phyloP scores from a whole-genome alignment of 441 rosid genomes.

The Aleurites moluccanus region DNA sequence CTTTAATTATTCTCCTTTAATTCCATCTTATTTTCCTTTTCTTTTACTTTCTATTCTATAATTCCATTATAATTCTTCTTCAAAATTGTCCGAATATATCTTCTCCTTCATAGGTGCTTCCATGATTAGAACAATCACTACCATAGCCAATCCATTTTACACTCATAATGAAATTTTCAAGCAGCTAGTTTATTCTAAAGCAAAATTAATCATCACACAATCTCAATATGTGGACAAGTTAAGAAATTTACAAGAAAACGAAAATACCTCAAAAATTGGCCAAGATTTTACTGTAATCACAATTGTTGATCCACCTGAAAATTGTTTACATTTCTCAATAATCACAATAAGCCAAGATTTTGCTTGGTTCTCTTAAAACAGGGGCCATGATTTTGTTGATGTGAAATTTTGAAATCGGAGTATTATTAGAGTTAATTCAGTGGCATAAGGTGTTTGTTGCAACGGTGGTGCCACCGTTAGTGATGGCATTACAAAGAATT shows the following conservation, averaged over 20 bases:
- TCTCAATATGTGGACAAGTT: constrained; percentile 64
- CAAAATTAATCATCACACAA: constrained; percentile 69
- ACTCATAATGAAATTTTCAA: constrained; percentile 65
- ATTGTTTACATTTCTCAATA: constrained; percentile 58
- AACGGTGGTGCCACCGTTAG: constrained; percentile 86
- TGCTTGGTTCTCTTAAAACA: constrained; percentile 61
- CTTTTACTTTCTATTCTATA: too few relatives aligned
- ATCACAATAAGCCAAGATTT: constrained; percentile 47
- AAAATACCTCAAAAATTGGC: constrained; percentile 33
- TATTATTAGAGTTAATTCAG: constrained; percentile 65
- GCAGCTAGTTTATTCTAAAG: constrained; percentile 47
- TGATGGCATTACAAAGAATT: constrained; percentile 79
- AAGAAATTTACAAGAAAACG: constrained; percentile 6
- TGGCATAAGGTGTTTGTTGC: constrained; percentile 66
- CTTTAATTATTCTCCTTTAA: too few relatives aligned
- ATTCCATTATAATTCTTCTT: constrained; percentile 83
- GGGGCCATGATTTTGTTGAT: constrained; percentile 74
- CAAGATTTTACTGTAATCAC: constrained; percentile 56
- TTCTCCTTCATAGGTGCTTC: constrained; percentile 84
- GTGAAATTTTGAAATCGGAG: constrained; percentile 82
- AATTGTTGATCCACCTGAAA: constrained; percentile 55
- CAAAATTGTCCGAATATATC: constrained; percentile 80
- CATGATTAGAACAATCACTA: constrained; percentile 74
- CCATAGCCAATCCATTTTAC: constrained; percentile 84
- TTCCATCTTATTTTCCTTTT: too few relatives aligned